Conservation (phyloP, 2,329 filamentous ascomycete genomes). For the Colletotrichum sp. region DNA sequence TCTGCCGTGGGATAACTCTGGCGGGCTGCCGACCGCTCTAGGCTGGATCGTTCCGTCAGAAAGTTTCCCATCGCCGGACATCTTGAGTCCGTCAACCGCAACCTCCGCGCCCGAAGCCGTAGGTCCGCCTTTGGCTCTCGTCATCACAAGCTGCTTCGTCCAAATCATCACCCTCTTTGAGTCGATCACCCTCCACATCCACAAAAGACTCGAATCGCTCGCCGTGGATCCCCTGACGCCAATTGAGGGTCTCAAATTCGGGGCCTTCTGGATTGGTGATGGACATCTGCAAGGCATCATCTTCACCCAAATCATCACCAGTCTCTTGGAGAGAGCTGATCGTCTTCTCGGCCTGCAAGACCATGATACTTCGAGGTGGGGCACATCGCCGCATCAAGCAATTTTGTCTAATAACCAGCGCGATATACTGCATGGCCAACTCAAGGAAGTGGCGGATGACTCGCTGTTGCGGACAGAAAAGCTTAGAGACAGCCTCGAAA, state of each 20-base stretch:
- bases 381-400: not conserved
- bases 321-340: not conserved
- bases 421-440: not conserved
- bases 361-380: not conserved
- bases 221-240: constrained; percentile 15
- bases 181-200: constrained; percentile 21
- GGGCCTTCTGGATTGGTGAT: constrained; percentile 27
- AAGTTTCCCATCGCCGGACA: not conserved
- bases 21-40: not conserved
- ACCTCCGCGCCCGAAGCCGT: not conserved
- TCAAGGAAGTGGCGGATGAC: not conserved
- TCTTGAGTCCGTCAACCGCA: not conserved
- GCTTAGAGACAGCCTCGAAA: not conserved
- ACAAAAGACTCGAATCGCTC: constrained; percentile 21
- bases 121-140: constrained; percentile 30
- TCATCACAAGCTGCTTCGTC: constrained; percentile 33
- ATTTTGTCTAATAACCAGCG: not conserved
- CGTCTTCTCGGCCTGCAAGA: not conserved
- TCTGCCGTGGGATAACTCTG: not conserved
- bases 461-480: not conserved
- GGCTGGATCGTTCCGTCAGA: not conserved
- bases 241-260: constrained; percentile 26
- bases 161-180: constrained; percentile 31
- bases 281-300: constrained; percentile 29
- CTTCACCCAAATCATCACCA: constrained; percentile 28